These are phyloP conservation scores for Pneumocystis canis DNA, from an alignment of 1,139 yeast species.

Conservation along the genomic window DNA sequence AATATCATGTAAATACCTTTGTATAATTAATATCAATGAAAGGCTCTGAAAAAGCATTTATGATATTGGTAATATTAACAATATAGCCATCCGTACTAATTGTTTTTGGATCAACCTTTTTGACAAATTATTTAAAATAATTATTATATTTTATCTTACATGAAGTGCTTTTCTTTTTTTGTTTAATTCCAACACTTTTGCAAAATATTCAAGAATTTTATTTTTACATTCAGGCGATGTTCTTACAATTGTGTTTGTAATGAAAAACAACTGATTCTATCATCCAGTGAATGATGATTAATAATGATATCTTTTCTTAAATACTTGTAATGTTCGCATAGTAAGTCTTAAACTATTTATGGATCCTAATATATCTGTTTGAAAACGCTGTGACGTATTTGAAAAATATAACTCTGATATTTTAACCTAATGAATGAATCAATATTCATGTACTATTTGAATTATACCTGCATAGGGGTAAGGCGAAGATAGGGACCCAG, in stretches of 20 bases:
- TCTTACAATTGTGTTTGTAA: slow-evolving; percentile 63
- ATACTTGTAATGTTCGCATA: not conserved
- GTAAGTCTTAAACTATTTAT: slow-evolving; percentile 3
- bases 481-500: slow-evolving; percentile 65
- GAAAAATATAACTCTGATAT: slow-evolving; percentile 19
- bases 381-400: slow-evolving; percentile 18
- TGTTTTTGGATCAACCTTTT: slow-evolving; percentile 41
- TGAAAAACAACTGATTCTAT: slow-evolving; percentile 36
- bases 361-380: slow-evolving; percentile 14
- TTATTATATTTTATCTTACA: slow-evolving; percentile 6
- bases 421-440: slow-evolving; percentile 4
- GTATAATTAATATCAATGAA: slow-evolving; percentile 50
- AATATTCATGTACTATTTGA: not conserved
- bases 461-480: slow-evolving; percentile 47
- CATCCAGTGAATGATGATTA: not conserved
- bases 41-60: slow-evolving; percentile 66
- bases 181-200: slow-evolving; percentile 56
- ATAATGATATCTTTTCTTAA: not conserved
- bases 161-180: slow-evolving; percentile 82
- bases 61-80: slow-evolving; percentile 55
- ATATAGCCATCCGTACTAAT: slow-evolving; percentile 70
- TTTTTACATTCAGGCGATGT: slow-evolving; percentile 53
- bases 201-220: slow-evolving; percentile 52
- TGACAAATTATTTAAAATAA: not conserved
- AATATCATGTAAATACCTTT: slow-evolving; percentile 18